Percentiles rank a stretch among this genome's conserved stretches.
Conservation (phyloP, 768 basidiomycete genomes). For the Mycena filopes region DNA sequence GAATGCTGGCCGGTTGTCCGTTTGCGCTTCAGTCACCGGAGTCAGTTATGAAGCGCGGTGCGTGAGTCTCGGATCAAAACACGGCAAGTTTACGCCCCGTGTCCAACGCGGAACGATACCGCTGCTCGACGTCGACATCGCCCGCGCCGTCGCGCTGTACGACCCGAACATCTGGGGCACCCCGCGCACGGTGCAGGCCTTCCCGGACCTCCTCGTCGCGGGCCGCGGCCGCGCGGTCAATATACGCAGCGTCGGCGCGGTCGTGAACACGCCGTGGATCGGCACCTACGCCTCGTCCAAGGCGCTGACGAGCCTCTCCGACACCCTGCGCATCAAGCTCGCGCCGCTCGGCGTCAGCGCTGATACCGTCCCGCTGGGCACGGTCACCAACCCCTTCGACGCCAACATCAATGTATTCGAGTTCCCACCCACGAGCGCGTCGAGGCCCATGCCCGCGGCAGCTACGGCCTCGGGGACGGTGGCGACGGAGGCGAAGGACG, state of each 20-base stretch:
- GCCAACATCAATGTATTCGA: background rate
- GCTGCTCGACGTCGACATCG: conserved; percentile 10
- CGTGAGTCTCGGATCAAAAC: no score
- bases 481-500: conserved; percentile 7
- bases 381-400: background rate
- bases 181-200: conserved; percentile 11
- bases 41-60: no score
- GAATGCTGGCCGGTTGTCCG: no score
- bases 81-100: no score
- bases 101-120: no score
- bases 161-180: conserved; percentile 8
- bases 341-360: conserved; percentile 9
- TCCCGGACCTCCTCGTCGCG: conserved; percentile 7
- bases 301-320: conserved; percentile 5
- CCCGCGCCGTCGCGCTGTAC: background rate
- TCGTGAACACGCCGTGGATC: conserved; percentile 4
- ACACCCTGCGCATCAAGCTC: conserved; percentile 11
- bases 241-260: conserved; percentile 12
- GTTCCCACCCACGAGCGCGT: background rate
- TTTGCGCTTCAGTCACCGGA: no score
- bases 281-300: conserved; percentile 11
- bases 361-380: conserved; percentile 4
- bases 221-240: conserved; percentile 7
- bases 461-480: conserved; percentile 1
- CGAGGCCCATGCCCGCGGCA: conserved; percentile 3